Evolutionary conservation across 345 rosid genomes (phyloP), one percentile per base, ranked within the genome.

Genomic region (Lagerstroemia speciosa): DNA sequence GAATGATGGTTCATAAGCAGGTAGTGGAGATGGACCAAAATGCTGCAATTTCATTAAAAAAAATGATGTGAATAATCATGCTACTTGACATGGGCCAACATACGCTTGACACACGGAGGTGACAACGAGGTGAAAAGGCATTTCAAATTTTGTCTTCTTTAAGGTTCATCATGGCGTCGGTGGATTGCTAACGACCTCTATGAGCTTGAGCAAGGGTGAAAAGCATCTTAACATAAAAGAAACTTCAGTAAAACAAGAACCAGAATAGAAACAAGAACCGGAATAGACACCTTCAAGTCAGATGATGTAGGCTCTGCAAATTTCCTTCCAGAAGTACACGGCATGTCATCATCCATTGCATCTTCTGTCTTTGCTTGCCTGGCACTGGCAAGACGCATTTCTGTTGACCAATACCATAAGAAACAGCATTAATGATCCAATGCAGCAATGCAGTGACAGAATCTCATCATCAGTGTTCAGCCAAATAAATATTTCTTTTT

Each of bases 1-100:
- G 78, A 91, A 94, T 72, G 98, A 96, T 26, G 99, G 97, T 78
- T 94, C 99, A 70, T 94, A 94, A 43, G 99, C 91, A 80, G 98
- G 99, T 36, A 94, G 86, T 17, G 99, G 93, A 75, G 99, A 89
- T 65, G 70, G 85, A 58, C 97, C 96, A 82, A 94, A 87, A 79
- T 89, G 95, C 99, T 94, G 82, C 79, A 77, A 65, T 36, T 40
- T 72, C 45, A 72, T 30, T 27, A 24, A 57, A 26, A 58, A 14
- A 58, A 41, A 41, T 12, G 37, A 33, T n/a, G 14, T 62, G 20
- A 60, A n/a, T n/a, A 60, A 37, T 33, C 60, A 19, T 16, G 6
- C 48, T 38, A 67, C 27, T 48, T 3, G 55, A 26, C 48, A 24
- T 29, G 69, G 69, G n/a, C 20, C n/a, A 46, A 15, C 32, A 67